Conservation (phyloP, 2,329 filamentous ascomycete genomes). For the Cercospora nicotianae region DNA sequence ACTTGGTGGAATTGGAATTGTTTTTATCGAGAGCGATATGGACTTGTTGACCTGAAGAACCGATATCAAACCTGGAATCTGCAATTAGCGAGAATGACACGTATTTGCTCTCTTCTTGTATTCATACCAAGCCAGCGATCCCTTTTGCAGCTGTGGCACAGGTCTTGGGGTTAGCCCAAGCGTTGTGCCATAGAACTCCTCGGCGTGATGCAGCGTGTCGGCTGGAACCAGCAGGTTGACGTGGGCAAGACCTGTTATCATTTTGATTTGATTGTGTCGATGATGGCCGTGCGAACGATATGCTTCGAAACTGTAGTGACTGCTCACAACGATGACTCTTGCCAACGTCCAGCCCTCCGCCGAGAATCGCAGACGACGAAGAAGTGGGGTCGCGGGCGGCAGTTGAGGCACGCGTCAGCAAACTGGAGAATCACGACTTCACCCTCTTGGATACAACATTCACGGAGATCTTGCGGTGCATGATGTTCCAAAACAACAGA, state of each 20-base stretch:
- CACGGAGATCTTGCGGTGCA: background rate
- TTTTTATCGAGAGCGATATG: conserved; percentile 55
- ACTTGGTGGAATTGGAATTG: conserved; percentile 38
- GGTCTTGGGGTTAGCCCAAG: conserved; percentile 55
- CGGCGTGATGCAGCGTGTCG: conserved; percentile 54
- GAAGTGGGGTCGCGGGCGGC: background rate
- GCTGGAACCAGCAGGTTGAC: conserved; percentile 60
- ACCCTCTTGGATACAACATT: background rate
- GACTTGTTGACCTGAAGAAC: conserved; percentile 51
- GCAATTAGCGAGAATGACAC: conserved; percentile 9
- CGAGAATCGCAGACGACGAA: background rate
- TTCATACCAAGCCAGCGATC: conserved; percentile 55
- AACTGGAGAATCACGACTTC: background rate
- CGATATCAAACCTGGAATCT: conserved; percentile 55
- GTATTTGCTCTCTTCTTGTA: background rate
- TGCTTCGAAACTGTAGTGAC: background rate
- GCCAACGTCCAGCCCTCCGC: background rate
- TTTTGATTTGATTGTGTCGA: conserved; percentile 22
- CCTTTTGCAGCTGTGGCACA: conserved; percentile 55
- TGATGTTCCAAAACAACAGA: background rate
- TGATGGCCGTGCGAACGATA: background rate
- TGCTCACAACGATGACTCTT: background rate
- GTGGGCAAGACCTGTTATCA: conserved; percentile 58
- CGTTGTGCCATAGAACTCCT: conserved; percentile 57
- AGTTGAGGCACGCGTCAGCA: background rate